A percentile compares a stretch with the other conserved stretches of the same genome.
Evolutionary conservation across 2,329 filamentous ascomycete genomes (phyloP).

Genomic region (Nigrospora sphaerica): DNA sequence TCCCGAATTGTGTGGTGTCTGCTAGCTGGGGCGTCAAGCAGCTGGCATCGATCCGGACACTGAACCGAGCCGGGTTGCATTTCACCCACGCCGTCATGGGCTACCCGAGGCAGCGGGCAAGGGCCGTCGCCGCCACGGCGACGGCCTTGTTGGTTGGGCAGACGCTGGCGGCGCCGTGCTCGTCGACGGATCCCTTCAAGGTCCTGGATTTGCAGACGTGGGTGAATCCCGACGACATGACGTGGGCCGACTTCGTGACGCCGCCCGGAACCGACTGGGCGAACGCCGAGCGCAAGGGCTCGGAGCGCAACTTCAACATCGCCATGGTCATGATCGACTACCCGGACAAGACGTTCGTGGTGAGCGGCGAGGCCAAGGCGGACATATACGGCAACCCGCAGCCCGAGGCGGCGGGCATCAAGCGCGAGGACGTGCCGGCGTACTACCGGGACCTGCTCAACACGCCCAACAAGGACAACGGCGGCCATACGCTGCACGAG

Average conservation of each 20-base stretch:
- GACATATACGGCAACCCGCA: constrained; percentile 45
- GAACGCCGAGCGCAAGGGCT: constrained; percentile 34
- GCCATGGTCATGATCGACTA: constrained; percentile 47
- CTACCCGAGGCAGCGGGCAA: neutral
- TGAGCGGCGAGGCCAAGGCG: constrained; percentile 35
- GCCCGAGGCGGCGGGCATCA: constrained; percentile 30
- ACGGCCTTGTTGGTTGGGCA: neutral
- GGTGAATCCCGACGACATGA: constrained; percentile 48
- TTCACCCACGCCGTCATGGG: neutral
- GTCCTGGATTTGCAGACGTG: constrained; percentile 44
- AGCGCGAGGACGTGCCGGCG: constrained; percentile 36
- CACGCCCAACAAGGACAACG: constrained; percentile 38
- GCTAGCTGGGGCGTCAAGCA: no score
- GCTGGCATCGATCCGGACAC: no score
- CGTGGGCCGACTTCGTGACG: constrained; percentile 38
- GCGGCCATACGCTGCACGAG: constrained; percentile 45
- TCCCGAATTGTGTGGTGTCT: no score
- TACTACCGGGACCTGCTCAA: constrained; percentile 46
- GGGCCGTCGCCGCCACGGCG: neutral
- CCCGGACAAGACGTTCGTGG: constrained; percentile 38
- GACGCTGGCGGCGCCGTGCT: neutral
- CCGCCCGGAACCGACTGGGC: constrained; percentile 42
- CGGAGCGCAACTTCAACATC: constrained; percentile 47
- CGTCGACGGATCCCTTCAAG: constrained; percentile 32
- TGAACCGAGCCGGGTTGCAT: no score